Conservation (phyloP, 1,284 basidiomycete species). For the Schizopora paradoxa region DNA sequence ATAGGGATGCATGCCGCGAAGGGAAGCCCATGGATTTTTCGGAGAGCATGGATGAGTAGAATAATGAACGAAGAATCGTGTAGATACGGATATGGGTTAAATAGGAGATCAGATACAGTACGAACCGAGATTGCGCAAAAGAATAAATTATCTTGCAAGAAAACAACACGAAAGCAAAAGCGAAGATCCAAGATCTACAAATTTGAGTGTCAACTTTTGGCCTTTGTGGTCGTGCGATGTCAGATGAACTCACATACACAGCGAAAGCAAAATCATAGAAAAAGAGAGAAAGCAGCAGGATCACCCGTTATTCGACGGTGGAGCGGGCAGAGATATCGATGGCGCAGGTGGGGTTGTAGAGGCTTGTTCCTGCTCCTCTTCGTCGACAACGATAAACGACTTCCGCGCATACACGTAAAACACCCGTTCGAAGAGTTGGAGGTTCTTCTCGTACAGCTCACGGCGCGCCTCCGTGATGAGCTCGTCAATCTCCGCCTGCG, state of each 20-base stretch:
- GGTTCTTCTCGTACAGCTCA: constrained; percentile 12
- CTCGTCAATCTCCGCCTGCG: constrained; percentile 12
- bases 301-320: background rate
- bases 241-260: background rate
- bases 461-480: constrained; percentile 3
- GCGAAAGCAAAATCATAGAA: background rate
- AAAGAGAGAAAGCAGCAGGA: background rate
- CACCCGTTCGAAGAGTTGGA: constrained; percentile 12
- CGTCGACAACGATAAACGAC: constrained; percentile 6
- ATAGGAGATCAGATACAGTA: background rate
- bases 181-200: background rate
- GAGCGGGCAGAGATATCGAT: background rate
- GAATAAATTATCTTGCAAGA: background rate
- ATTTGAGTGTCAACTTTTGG: background rate
- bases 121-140: background rate
- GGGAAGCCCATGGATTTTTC: too few species aligned
- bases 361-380: too few species aligned
- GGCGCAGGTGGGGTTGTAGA: too few species aligned
- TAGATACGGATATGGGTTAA: background rate
- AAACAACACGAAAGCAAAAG: background rate
- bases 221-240: background rate
- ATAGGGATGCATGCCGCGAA: background rate
- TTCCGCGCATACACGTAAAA: constrained; percentile 16
- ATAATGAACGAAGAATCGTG: background rate
- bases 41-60: background rate